A percentile compares a stretch with the other conserved stretches of the same genome.
phyloP scores from a whole-genome alignment of 2,329 filamentous ascomycete genomes.

The Cryphonectria nitschkei region DNA sequence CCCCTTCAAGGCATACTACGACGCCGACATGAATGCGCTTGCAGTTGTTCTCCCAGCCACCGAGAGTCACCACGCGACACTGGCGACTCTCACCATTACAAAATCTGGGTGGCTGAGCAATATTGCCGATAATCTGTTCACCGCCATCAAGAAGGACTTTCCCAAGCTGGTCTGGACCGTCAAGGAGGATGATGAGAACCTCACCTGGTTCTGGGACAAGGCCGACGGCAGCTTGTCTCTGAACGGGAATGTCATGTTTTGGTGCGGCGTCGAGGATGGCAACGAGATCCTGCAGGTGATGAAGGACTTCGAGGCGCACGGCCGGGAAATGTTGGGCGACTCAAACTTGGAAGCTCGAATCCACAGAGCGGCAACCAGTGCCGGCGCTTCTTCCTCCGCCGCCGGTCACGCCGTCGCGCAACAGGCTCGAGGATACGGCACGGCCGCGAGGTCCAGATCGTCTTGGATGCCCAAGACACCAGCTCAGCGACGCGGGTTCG shows the following conservation, averaged over 20 bases:
- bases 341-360: conserved; percentile 87
- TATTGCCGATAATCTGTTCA: conserved; percentile 92
- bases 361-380: conserved; percentile 70
- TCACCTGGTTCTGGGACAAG: conserved; percentile 98
- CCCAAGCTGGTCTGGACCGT: conserved; percentile 95
- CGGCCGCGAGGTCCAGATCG: conserved; percentile 46
- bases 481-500: conserved; percentile 50
- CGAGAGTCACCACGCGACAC: conserved; percentile 70
- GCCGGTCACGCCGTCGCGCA: conserved; percentile 41
- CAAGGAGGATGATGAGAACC: conserved; percentile 91
- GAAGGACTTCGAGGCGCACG: conserved; percentile 81
- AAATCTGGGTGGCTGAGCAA: conserved; percentile 95
- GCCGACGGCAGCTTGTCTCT: conserved; percentile 88
- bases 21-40: conserved; percentile 90
- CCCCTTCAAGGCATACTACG: conserved; percentile 91
- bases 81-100: conserved; percentile 90
- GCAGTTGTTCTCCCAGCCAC: conserved; percentile 82
- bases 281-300: conserved; percentile 83
- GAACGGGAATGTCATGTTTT: conserved; percentile 90
- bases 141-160: conserved; percentile 90
- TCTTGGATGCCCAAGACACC: conserved; percentile 23
- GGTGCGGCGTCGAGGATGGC: conserved; percentile 85
- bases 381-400: conserved; percentile 42
- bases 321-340: conserved; percentile 85
- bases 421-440: conserved; percentile 72